Base-by-base conservation (phyloP, 2,329 filamentous ascomycete species). In the Monosporascus sp. region DNA sequence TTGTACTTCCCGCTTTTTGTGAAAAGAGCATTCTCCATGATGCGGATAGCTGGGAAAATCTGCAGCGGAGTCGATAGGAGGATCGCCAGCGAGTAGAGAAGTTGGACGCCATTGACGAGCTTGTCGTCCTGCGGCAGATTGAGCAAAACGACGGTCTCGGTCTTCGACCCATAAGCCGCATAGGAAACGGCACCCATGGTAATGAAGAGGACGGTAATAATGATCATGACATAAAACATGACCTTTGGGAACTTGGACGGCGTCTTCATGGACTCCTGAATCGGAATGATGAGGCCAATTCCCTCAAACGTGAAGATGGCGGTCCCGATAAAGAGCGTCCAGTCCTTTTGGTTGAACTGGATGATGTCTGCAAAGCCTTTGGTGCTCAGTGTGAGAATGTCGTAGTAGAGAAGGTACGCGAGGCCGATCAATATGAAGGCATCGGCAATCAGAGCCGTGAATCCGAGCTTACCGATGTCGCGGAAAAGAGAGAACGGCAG, bases 261-360 rank as follows among this genome's bases (percentile, higher is more conserved):
- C 43, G 92, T 80, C 67, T 87, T 89, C 94, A 99, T 99, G 22
- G 92, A 95, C 66, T 95, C 92, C 72, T 99, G 95, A 56, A 99
- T 97, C 0, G 95, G 94, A 58, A 99, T 97, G 71, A 99, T 95
- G 48, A 99, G 83, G 14, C 94, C 95, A 56, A 99, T 95, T 27
- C 94, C 94, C 69, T 99, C 94, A 67, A 97, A 99, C 0, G 94
- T 97, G 75, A 99, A 99, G 69, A 99, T 97, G 27, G 95, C 94
- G 0, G 95, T 99, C 57, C 94, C 95, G 64, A 99, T 99, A 70
- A 99, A 97, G 5, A 99, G 81, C 0, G 94, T 96, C 94, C 95
- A 99, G 69, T 91, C 87, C 56, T 88, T 84, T 41, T 87, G 73
- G 75, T 99, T 99, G 80, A 99, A 97, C 65, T 88, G 81, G 61